Evolutionary conservation across 495 filamentous ascomycete genomes (phyloP).

Genomic region (Daldinia concentrica): DNA sequence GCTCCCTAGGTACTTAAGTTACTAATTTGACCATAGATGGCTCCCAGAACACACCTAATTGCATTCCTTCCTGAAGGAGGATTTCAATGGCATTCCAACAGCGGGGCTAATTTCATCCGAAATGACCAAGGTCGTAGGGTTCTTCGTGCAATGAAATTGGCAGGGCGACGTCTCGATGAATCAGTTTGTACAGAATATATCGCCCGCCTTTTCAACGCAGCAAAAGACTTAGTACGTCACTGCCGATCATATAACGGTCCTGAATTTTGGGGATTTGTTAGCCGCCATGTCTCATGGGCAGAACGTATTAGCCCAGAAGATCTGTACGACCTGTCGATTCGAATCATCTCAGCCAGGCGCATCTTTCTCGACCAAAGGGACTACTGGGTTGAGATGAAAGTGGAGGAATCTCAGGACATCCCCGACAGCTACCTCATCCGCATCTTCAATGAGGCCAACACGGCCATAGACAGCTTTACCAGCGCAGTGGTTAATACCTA

Average conservation of each 20-base stretch:
- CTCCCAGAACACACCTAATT: not conserved
- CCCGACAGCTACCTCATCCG: not conserved
- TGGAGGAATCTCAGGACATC: not conserved
- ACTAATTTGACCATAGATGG: not conserved
- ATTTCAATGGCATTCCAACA: not conserved
- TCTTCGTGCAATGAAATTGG: not conserved
- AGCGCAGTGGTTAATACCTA: not conserved
- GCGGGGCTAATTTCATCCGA: not conserved
- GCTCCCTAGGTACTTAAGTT: not conserved
- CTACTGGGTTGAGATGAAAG: not conserved
- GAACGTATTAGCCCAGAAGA: not conserved
- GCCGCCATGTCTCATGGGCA: not conserved
- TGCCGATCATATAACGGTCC: not conserved
- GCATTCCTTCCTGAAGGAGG: not conserved
- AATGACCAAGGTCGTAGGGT: not conserved
- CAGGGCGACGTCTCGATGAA: not conserved
- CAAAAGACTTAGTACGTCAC: not conserved
- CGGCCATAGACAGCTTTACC: not conserved
- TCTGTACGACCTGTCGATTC: not conserved
- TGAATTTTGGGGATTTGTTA: not conserved
- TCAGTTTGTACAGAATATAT: not conserved
- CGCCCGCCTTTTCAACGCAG: not conserved
- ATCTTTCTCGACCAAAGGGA: not conserved
- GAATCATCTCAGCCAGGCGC: not conserved
- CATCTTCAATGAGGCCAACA: not conserved